Evolutionary conservation across 1,284 basidiomycete species (phyloP).

Genomic region (Trametes sp.): DNA sequence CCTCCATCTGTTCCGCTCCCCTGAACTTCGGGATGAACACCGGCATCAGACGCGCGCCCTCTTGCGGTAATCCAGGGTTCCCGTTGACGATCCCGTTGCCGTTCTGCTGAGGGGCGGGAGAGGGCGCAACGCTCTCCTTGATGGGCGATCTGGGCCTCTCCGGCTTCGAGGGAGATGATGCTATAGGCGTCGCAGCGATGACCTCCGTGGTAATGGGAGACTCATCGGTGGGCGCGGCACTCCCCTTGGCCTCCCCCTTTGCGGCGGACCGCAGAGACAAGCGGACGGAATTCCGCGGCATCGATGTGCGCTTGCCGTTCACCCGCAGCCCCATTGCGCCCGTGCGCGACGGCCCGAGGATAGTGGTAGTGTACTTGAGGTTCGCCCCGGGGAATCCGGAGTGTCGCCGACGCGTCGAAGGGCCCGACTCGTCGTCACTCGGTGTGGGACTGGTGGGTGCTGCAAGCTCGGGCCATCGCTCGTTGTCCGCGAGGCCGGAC

Average conservation of each 20-base stretch:
- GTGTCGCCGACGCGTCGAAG: conserved; percentile 45
- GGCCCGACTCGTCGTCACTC: conserved; percentile 67
- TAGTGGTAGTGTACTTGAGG: conserved; percentile 86
- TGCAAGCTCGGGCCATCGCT: conserved; percentile 85
- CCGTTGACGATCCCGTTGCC: conserved; percentile 19
- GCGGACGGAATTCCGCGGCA: conserved; percentile 51
- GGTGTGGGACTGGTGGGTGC: conserved; percentile 72
- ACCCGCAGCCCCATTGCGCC: conserved; percentile 45
- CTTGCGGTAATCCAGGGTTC: conserved; percentile 2
- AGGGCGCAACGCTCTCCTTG: conserved; percentile 17
- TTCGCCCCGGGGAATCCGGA: conserved; percentile 66
- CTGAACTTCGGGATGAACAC: conserved; percentile 69
- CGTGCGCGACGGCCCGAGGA: conserved; percentile 58
- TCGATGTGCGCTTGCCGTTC: conserved; percentile 42
- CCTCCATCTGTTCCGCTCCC: conserved; percentile 82
- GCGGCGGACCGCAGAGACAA: conserved; percentile 39
- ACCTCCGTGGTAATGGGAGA: conserved; percentile 32
- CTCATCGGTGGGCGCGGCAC: conserved; percentile 23
- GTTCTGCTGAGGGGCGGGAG: conserved; percentile 20
- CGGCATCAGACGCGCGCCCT: conserved; percentile 17
- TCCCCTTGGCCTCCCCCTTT: conserved; percentile 25
- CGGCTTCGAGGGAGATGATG: conserved; percentile 29
- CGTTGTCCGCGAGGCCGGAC: conserved; percentile 77
- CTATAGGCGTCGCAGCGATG: conserved; percentile 32
- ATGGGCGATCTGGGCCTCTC: conserved; percentile 28